phyloP scores from a whole-genome alignment of 306 rosid genomes.

The Rosa persica region DNA sequence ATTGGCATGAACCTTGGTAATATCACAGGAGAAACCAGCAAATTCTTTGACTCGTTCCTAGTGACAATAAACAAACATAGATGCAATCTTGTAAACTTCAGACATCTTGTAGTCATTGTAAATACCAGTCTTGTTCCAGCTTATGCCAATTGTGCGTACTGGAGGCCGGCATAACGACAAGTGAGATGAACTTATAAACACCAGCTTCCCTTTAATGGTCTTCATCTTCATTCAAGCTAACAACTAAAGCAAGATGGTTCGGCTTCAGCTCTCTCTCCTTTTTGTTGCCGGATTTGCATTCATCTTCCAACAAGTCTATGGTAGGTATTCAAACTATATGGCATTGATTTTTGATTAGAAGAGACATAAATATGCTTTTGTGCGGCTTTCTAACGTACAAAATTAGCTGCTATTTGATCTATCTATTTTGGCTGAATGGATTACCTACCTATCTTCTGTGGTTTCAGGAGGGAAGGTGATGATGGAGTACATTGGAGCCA shows the following conservation, averaged over 20 bases:
- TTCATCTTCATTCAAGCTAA: slow-evolving; percentile 1
- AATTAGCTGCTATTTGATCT: not conserved
- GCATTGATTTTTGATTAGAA: not conserved
- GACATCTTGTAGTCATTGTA: not conserved
- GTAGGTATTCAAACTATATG: slow-evolving; percentile 13
- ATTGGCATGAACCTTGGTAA: not conserved
- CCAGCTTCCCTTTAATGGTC: not conserved
- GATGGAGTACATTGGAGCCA: slow-evolving; percentile 71
- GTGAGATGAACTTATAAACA: not conserved
- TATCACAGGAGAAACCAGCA: not conserved
- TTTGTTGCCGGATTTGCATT: not conserved
- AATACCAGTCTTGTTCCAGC: not conserved
- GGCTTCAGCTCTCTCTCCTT: slow-evolving; percentile 18
- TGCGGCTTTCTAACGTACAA: not conserved
- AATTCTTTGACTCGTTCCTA: not conserved
- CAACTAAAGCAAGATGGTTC: slow-evolving; percentile 6
- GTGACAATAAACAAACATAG: not conserved
- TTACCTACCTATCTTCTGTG: not conserved
- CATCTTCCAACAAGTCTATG: slow-evolving; percentile 21
- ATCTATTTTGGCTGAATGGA: not conserved
- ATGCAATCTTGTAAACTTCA: not conserved
- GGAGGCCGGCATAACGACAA: not conserved
- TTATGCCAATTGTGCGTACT: not conserved
- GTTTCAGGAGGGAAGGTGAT: slow-evolving; percentile 51
- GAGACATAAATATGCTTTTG: not conserved